Evolutionary conservation across 192 early-diverging fungal species (phyloP), one percentile per base, ranked within the genome.

Genomic region (Coemansia sp.): DNA sequence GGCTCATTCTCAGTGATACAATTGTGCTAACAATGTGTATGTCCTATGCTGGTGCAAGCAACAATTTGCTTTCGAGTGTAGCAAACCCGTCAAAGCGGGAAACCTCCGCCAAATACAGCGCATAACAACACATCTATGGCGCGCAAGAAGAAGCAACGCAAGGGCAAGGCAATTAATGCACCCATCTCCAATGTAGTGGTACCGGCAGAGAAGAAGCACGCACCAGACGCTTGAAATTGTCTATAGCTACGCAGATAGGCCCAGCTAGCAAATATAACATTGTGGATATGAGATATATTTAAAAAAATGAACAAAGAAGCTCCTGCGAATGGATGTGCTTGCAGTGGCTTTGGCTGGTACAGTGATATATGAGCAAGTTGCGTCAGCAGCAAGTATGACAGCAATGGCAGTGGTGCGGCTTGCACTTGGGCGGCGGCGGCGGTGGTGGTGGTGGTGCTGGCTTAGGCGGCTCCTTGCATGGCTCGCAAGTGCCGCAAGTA

Each of bases 401-500:
- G 63, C 71, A 67, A 57, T 75, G 69, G 62, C 67, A 72, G 34
- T 76, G 73, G 31, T 62, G 48, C 9, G 53, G 53, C 41, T 32
- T 7, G 15, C 53, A 57, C 39, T 21, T 36, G 12, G 69, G 69
- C 5, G 69, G 37, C 2, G 46, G 21, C n/a, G 61, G 46, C 10
- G 69, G 60, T 4, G 68, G 61, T 1, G 67, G 58, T 1, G 69
- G 27, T 15, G 69, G 62, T 15, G 31, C 42, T 3, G 62, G 62
- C 64, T 78, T 69, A 21, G 66, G 69, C 6, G 48, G 58, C 25
- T 44, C 39, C 55, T 75, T 72, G 57, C 78, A 81, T 17, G 68
- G 76, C 11, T 66, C 75, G 46, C 79, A 82, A 39, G 62, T 72
- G 36, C 79, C 79, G 36, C 79, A 82, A 23, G 67, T 64, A 44